Base-by-base conservation (phyloP, 176 grass and related monocot genomes). In the bread wheat (Triticum aestivum) region DNA sequence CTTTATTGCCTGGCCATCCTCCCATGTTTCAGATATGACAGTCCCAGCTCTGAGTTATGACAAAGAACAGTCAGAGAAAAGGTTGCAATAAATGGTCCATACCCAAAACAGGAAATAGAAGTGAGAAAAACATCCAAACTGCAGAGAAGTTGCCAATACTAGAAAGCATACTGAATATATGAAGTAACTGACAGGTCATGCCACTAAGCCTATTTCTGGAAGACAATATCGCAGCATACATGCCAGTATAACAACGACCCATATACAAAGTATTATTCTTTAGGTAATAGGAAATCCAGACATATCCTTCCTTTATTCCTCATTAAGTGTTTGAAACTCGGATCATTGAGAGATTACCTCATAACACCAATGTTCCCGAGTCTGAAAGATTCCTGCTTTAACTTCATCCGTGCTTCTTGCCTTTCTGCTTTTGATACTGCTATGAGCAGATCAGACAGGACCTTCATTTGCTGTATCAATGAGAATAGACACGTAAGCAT, bases 301-400 rank as follows among this genome's bases (percentile, higher is more conserved):
- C 27, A 34, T 39, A 56, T 29, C 37, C 18, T 11, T 69, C 65
- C 38, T 65, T 3, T 83, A 65, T 83, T 83, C 78, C 34, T 5
- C 27, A 76, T 76, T 24, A 84, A 41, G 51, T 27, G 12, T 23
- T 64, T 17, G 71, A 75, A 75, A 59, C 27, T 38, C 41, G 41
- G 41, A 64, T 77, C 30, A 77, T 37, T 45, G 32, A 34, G 54
- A 77, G 35, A 65, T 73, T 86, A 94, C 97, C 97, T 96, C 90
- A 99, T 93, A 90, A 99, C 90, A 87, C 94, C 97, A 90, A 99
- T 89, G 83, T 93, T 99, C 54, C 97, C 97, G 29, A 99, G 94
- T 80, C 97, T 91, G 27, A 93, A 94, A 89, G 94, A 97, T 90
- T 99, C 97, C 81, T 99, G 97, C 32, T 86, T 90, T 91, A 97